These are phyloP conservation scores for Suillus plorans DNA, from an alignment of 768 basidiomycete species.

Conservation along the genomic window DNA sequence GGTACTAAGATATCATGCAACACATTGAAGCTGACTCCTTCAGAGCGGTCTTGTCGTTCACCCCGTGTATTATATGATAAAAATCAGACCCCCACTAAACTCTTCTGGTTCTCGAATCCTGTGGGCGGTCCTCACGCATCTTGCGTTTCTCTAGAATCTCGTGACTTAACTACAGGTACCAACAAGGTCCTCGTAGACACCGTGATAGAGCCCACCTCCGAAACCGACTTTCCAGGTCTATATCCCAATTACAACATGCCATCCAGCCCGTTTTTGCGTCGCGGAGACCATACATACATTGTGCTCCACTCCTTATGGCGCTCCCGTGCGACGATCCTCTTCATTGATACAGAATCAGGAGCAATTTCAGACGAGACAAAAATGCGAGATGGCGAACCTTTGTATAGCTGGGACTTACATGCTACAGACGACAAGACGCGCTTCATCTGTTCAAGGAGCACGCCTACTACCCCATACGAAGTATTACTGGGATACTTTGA, in stretches of 20 bases:
- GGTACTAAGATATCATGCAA: slow-evolving; percentile 19
- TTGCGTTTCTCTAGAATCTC: slow-evolving; percentile 48
- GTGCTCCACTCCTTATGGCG: slow-evolving; percentile 54
- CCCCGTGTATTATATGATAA: slow-evolving; percentile 45
- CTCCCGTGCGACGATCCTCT: slow-evolving; percentile 50
- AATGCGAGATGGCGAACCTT: slow-evolving; percentile 9
- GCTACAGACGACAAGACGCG: slow-evolving; percentile 43
- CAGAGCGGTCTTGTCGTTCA: slow-evolving; percentile 54
- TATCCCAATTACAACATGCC: slow-evolving; percentile 53
- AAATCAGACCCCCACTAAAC: slow-evolving; percentile 17
- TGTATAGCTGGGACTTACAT: slow-evolving; percentile 57
- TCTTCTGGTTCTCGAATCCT: slow-evolving; percentile 56
- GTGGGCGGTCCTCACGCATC: slow-evolving; percentile 62
- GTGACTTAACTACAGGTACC: slow-evolving; percentile 31
- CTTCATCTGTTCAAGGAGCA: slow-evolving; percentile 52
- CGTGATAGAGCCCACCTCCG: slow-evolving; percentile 35
- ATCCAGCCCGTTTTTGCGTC: slow-evolving; percentile 37
- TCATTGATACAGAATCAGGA: slow-evolving; percentile 43
- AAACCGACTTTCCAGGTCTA: slow-evolving; percentile 56
- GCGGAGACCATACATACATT: slow-evolving; percentile 26
- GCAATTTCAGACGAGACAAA: slow-evolving; percentile 34
- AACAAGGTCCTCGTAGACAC: slow-evolving; percentile 38
- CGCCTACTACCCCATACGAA: slow-evolving; percentile 45
- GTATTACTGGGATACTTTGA: slow-evolving; percentile 46
- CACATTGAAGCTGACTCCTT: slow-evolving; percentile 40